These are phyloP conservation scores for Plectosphaerella plurivora DNA, from an alignment of 2,329 filamentous ascomycete species.

Conservation along the genomic window DNA sequence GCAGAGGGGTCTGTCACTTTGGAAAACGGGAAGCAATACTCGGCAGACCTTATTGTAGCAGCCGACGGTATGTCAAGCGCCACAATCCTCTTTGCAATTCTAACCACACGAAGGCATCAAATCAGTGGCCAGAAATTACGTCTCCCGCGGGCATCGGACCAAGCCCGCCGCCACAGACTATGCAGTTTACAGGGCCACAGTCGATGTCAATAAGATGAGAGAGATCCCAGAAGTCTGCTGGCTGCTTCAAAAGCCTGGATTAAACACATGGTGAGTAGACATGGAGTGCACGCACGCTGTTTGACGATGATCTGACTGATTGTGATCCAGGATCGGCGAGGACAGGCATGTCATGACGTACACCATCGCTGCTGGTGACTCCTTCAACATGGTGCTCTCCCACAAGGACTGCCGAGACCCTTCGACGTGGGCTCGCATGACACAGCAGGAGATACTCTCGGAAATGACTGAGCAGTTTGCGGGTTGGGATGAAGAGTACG, in stretches of 20 bases:
- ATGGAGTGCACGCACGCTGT: background rate
- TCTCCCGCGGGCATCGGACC: conserved; percentile 8
- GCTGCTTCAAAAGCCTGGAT: conserved; percentile 29
- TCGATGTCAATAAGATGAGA: conserved; percentile 30
- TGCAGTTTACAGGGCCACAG: conserved; percentile 34
- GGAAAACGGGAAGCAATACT: conserved; percentile 14
- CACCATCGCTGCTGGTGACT: conserved; percentile 32
- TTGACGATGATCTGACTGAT: background rate
- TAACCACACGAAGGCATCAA: conserved; percentile 18
- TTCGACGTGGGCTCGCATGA: conserved; percentile 17
- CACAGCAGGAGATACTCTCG: conserved; percentile 16
- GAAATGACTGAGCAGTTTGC: conserved; percentile 27
- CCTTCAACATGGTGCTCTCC: conserved; percentile 42
- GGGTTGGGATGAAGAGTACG: conserved; percentile 27
- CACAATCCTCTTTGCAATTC: background rate
- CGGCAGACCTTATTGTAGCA: conserved; percentile 27
- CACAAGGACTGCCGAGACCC: conserved; percentile 32
- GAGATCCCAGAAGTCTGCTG: conserved; percentile 28
- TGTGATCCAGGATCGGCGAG: conserved; percentile 29
- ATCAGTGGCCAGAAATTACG: conserved; percentile 18
- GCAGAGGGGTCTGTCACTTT: conserved; percentile 13
- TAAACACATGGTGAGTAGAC: conserved; percentile 30
- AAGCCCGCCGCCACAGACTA: conserved; percentile 25
- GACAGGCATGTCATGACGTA: conserved; percentile 41
- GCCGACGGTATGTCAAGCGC: conserved; percentile 24